Base-by-base conservation (phyloP, 2,329 filamentous ascomycete species). In the Teratosphaeria zuluensis region DNA sequence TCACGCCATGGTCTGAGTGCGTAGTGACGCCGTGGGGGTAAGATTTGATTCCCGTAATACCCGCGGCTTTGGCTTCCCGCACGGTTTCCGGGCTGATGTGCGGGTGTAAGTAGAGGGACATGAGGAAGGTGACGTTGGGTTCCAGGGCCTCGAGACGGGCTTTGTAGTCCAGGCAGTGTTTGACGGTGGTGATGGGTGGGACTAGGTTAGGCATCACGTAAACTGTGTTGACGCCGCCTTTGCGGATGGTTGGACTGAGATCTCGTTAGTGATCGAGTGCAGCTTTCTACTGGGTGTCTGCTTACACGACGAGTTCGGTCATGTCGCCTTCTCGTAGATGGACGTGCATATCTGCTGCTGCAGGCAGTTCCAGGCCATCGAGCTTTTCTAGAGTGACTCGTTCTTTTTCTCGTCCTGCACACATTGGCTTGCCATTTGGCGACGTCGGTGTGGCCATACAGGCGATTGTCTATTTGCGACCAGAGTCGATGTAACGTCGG, bases 21-120 rank as follows among this genome's bases (percentile, higher is more conserved):
- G 81, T 83, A 3, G 81, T 83, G 42, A 82, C 80, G 38, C 77
- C 78, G 21, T 77, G 77, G 4, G 78, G 78, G 65, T 91, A 90
- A 53, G 85, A 81, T 74, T 91, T 91, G 54, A 91, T 83, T 33
- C 87, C 87, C 28, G 77, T 78, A 66, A 95, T 83, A 6, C 90
- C 90, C 2, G 85, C 84, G 57, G 80, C 78, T 62, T 87, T 86
- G 51, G 91, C 90, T 66, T 90, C 81, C 55, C 81, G 80, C 66
- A 96, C 89, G 11, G 76, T 77, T 33, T 76, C 76, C 2, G 77
- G 76, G 1, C 74, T 78, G 62, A 80, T 78, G 56, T 72, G 71
- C 16, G 76, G 75, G 62, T 80, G 78, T 5, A 80, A 70, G 62
- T 80, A 80, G 5, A 80, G 70, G 8, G 77, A 78, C 77, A 80